Conservation (phyloP, 176 grass and related monocot species). For the Canna indica region DNA sequence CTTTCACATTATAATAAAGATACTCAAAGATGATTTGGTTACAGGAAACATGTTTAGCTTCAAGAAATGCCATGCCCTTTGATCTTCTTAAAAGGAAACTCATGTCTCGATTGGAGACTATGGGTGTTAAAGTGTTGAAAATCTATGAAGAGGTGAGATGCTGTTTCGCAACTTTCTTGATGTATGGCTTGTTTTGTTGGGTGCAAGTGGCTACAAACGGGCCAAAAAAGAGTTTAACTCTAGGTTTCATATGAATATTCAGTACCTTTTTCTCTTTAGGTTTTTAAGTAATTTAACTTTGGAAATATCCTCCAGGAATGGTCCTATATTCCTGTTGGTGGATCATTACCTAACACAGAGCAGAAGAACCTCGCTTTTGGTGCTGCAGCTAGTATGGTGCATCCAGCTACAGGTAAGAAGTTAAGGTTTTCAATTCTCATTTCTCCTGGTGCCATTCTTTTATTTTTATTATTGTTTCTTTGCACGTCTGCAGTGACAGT, state of each 20-base stretch:
- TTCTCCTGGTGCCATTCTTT: not conserved
- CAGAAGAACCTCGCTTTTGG: slow-evolving; percentile 99
- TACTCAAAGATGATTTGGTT: slow-evolving; percentile 18
- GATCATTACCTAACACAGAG: slow-evolving; percentile 87
- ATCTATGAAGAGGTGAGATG: slow-evolving; percentile 69
- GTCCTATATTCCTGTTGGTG: slow-evolving; percentile 99
- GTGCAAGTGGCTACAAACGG: too few relatives aligned
- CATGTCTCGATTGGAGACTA: slow-evolving; percentile 67
- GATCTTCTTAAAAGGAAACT: slow-evolving; percentile 90
- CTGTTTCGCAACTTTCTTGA: not conserved
- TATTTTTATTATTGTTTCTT: not conserved
- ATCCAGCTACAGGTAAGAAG: slow-evolving; percentile 85
- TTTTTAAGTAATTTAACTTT: not conserved
- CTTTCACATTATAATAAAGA: not conserved
- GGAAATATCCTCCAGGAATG: slow-evolving; percentile 24
- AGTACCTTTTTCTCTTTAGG: too few relatives aligned
- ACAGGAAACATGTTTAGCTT: slow-evolving; percentile 97
- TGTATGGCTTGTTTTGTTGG: too few relatives aligned
- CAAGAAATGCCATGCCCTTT: slow-evolving; percentile 93
- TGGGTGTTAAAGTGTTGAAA: slow-evolving; percentile 75
- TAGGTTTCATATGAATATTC: too few relatives aligned
- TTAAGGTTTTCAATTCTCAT: not conserved
- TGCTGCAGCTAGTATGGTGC: slow-evolving; percentile 98
- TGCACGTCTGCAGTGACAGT: not conserved
- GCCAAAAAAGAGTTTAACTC: too few relatives aligned